phyloP scores from a whole-genome alignment of 768 basidiomycete genomes.

The Tremella yokohamensis region DNA sequence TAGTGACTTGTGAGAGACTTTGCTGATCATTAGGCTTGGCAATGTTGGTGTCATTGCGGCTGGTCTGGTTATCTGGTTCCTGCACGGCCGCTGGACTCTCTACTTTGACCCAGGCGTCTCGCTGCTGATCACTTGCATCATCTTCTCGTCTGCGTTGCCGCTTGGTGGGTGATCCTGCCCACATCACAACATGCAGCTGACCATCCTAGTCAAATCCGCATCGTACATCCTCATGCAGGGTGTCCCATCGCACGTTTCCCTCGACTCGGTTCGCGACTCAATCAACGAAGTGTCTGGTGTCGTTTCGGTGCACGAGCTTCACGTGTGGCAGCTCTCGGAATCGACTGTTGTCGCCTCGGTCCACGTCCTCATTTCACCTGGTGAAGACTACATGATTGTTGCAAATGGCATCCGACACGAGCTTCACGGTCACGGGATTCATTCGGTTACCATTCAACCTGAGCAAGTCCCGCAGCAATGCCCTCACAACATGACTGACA shows the following conservation, averaged over 20 bases:
- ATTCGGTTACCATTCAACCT: conserved; percentile 90
- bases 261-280: conserved; percentile 79
- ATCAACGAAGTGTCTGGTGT: conserved; percentile 83
- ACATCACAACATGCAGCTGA: not conserved
- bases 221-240: conserved; percentile 94
- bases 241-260: conserved; percentile 80
- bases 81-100: conserved; percentile 75
- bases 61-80: conserved; percentile 89
- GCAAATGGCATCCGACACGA: conserved; percentile 76
- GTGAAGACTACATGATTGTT: conserved; percentile 85
- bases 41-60: conserved; percentile 97
- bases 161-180: conserved; percentile 53
- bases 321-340: conserved; percentile 97
- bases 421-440: conserved; percentile 87
- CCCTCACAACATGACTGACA: not conserved
- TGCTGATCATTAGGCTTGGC: conserved; percentile 58
- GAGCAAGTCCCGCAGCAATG: conserved; percentile 54
- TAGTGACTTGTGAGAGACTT: not conserved
- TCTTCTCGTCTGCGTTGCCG: conserved; percentile 91
- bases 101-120: conserved; percentile 93
- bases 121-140: conserved; percentile 89
- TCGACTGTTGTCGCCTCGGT: conserved; percentile 92
- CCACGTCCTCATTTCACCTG: conserved; percentile 78
- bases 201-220: conserved; percentile 61
- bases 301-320: conserved; percentile 75